Base-by-base conservation (phyloP, 257 asterid genomes). In the Agastache rugosa region DNA sequence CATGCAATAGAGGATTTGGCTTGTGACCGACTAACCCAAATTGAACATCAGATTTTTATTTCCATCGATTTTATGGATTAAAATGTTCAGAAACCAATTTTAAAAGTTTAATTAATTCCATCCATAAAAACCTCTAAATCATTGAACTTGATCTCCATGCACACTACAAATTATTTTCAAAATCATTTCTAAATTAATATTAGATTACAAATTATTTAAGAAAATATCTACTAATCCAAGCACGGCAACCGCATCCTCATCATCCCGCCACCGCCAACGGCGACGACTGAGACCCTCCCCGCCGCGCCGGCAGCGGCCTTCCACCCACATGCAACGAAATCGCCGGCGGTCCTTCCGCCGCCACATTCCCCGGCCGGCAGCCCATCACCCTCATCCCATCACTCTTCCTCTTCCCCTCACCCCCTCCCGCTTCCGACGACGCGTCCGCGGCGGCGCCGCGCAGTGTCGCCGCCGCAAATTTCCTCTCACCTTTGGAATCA, bases 341-440 rank as follows among this genome's bases (percentile, higher is more conserved):
- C 23, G 34, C 35, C 11, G 85, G 78, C 12, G 81, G 76, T 10
- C 66, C 89, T 16, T 60, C 78, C 74, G 29, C 89, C 71, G 87
- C 87, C 55, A 73, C 85, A 75, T 86, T 86, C 72, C 81, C 93
- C 41, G 81, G 85, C 65, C 90, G 84, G 77, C 87, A 86, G 15
- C 88, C 79, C 80, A 88, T 58, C 73, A 73, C 23, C 75, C 64
- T 31, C 70, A 55, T 9, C 56, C 75, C 93, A 22, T 75, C 90
- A 19, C 84, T 85, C 31, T 72, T 74, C 73, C 75, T 69, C 53
- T 76, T 79, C 9, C 78, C 83, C 8, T 14, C 58, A 19, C 65
- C 78, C 15, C 80, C 72, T 20, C 35, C 75, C 59, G 53, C 53
- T 47, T 4, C 54, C 22, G 8, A 15, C 22, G 19, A 1, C 19